Percentiles rank a stretch among this genome's conserved stretches.
Conservation (phyloP, 2,329 filamentous ascomycete species). For the Exophiala phaeomuriformis region DNA sequence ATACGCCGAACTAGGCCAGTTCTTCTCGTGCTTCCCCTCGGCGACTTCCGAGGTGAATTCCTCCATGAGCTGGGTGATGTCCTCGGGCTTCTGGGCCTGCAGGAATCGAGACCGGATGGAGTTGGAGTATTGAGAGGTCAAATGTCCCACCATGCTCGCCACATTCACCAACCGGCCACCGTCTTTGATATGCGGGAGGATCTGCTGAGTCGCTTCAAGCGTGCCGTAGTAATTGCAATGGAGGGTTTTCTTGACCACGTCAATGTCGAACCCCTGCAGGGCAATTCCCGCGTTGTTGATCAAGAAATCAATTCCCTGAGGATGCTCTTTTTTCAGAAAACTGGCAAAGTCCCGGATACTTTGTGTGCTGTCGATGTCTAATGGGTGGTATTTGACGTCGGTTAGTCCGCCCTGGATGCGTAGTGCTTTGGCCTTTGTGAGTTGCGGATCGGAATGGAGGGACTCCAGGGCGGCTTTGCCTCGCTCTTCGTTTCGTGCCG, state of each 20-base stretch:
- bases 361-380: slow-evolving; percentile 43
- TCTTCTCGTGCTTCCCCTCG: slow-evolving; percentile 39
- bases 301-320: slow-evolving; percentile 46
- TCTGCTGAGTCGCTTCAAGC: slow-evolving; percentile 38
- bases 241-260: slow-evolving; percentile 45
- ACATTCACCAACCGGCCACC: slow-evolving; percentile 46
- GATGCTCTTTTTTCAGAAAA: slow-evolving; percentile 40
- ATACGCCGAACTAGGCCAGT: slow-evolving; percentile 47
- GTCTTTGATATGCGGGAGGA: slow-evolving; percentile 43
- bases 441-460: slow-evolving; percentile 39
- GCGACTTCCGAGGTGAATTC: slow-evolving; percentile 43
- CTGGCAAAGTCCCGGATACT: slow-evolving; percentile 41
- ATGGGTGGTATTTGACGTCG: slow-evolving; percentile 42
- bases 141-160: slow-evolving; percentile 39
- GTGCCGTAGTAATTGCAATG: slow-evolving; percentile 49
- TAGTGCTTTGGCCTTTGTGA: slow-evolving; percentile 44
- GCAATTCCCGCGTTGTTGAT: slow-evolving; percentile 50
- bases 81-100: slow-evolving; percentile 34
- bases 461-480: slow-evolving; percentile 43
- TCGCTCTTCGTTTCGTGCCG: slow-evolving; percentile 43
- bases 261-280: slow-evolving; percentile 41
- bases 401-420: slow-evolving; percentile 37
- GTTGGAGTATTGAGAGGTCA: slow-evolving; percentile 42
- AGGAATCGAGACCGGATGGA: slow-evolving; percentile 40
- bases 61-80: slow-evolving; percentile 45